Conservation (phyloP, 176 grass and related monocot species). For the Luzula sylvatica region DNA sequence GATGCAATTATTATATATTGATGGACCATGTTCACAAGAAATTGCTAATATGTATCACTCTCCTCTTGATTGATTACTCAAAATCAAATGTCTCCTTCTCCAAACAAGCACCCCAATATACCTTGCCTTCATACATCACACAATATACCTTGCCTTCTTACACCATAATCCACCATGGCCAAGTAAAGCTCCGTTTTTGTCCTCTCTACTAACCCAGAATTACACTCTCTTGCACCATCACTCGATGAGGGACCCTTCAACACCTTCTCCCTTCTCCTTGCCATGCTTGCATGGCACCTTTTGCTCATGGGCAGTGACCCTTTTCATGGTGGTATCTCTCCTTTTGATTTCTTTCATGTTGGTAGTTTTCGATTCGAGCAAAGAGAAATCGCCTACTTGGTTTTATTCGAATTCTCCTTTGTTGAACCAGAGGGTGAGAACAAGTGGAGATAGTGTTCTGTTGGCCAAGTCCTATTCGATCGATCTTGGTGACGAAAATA, state of each 20-base stretch:
- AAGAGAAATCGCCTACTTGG: conserved; percentile 12
- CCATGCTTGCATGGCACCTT: conserved; percentile 23
- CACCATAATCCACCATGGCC: conserved; percentile 5
- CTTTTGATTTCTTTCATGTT: conserved; percentile 20
- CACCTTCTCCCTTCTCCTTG: background rate
- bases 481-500: conserved; percentile 16
- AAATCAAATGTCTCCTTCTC: background rate
- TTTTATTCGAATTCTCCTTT: conserved; percentile 27
- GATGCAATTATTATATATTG: no score
- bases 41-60: background rate
- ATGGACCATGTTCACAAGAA: no score
- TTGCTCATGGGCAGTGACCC: conserved; percentile 9
- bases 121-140: background rate
- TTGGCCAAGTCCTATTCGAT: conserved; percentile 21
- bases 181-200: background rate
- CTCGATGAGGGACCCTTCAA: conserved; percentile 19
- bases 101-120: background rate
- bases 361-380: conserved; percentile 24
- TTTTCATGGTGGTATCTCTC: conserved; percentile 19
- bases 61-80: conserved; percentile 8
- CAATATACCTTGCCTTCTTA: background rate
- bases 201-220: background rate
- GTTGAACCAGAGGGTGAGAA: conserved; percentile 15
- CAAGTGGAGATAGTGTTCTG: conserved; percentile 19
- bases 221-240: background rate